These are phyloP conservation scores for Penicillium pancosmium DNA, from an alignment of 495 filamentous ascomycete species.

Conservation along the genomic window DNA sequence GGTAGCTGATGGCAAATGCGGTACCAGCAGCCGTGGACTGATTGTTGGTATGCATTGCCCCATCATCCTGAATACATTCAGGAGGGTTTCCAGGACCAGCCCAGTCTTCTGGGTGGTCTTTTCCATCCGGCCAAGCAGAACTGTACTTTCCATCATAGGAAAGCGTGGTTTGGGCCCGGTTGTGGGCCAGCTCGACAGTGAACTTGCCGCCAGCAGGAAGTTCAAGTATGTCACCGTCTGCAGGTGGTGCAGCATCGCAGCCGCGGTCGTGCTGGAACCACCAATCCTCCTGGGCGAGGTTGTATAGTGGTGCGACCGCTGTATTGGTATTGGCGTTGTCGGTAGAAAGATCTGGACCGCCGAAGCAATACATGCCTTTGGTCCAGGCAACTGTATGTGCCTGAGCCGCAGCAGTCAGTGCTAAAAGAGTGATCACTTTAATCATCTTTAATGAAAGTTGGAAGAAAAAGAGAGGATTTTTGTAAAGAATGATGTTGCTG, in stretches of 20 bases:
- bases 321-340: conserved; percentile 47
- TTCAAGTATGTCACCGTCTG: conserved; percentile 44
- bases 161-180: conserved; percentile 51
- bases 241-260: conserved; percentile 46
- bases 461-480: not conserved
- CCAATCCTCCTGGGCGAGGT: conserved; percentile 46
- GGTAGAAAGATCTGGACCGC: conserved; percentile 24
- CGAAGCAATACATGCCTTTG: conserved; percentile 54
- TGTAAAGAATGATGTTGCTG: too few relatives aligned
- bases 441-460: not conserved
- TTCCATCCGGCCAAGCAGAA: conserved; percentile 51
- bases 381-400: conserved; percentile 50
- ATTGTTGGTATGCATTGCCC: conserved; percentile 49
- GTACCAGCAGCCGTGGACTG: conserved; percentile 48
- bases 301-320: conserved; percentile 45
- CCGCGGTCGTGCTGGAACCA: conserved; percentile 56
- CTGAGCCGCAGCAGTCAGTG: conserved; percentile 23
- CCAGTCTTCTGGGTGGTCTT: conserved; percentile 49
- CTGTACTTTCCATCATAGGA: conserved; percentile 46
- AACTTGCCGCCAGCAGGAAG: conserved; percentile 57
- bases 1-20: conserved; percentile 58
- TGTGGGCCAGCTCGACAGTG: conserved; percentile 57
- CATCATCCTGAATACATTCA: conserved; percentile 40
- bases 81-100: conserved; percentile 35
- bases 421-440: not conserved